Conservation (phyloP, 805 yeast species). For the Jamesozyma hellenica region DNA sequence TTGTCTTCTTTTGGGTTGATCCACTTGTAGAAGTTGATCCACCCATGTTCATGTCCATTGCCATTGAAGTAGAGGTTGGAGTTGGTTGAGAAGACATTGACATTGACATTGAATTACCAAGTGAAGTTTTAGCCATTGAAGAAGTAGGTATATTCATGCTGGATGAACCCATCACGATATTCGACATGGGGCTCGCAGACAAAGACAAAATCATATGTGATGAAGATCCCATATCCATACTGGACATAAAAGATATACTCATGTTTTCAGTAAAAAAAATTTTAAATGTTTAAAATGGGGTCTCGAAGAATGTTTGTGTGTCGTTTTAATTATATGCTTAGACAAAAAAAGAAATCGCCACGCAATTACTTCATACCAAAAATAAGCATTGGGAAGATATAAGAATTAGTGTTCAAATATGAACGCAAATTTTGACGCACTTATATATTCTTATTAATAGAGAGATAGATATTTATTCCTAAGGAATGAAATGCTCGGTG, state of each 20-base stretch:
- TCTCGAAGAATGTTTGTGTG: no score
- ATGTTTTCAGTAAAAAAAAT: no score
- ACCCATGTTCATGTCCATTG: conserved; percentile 1
- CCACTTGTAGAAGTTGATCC: conserved; percentile 6
- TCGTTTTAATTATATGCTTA: no score
- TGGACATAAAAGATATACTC: not conserved
- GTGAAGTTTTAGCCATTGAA: not conserved
- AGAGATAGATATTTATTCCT: no score
- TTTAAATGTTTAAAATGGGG: no score
- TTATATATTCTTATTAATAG: no score
- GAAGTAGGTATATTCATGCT: conserved; percentile 5
- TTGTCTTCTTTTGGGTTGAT: conserved; percentile 9
- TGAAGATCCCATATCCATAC: not conserved
- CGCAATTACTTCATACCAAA: no score
- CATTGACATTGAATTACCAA: not conserved
- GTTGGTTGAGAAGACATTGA: not conserved
- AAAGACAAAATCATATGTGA: conserved; percentile 1
- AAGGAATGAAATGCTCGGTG: no score
- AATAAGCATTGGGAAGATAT: no score
- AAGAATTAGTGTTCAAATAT: no score
- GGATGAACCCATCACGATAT: conserved; percentile 5
- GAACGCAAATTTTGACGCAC: no score
- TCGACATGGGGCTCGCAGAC: conserved; percentile 2
- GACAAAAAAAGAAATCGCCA: no score
- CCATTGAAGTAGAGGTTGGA: not conserved